Base-by-base conservation (phyloP, 1,139 yeast species). In the Saccharomyces hybrid region DNA sequence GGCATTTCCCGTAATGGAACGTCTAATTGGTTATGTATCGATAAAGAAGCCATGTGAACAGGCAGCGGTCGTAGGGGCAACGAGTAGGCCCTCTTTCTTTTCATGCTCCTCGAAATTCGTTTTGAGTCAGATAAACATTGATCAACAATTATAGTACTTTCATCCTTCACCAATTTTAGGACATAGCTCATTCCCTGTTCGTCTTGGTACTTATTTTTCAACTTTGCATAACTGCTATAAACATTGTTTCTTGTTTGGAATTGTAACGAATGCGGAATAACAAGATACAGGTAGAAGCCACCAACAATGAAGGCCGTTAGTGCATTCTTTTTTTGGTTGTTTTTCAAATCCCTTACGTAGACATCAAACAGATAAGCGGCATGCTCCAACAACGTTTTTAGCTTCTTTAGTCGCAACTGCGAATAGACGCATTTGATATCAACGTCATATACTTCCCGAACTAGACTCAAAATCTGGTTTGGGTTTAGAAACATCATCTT, bases 361-460 rank as follows among this genome's bases (percentile, higher is more conserved):
- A 38, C 7, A 1, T 71, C 74, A 27, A 68, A 61, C 19, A 66
- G 55, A 49, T 63, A 60, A 48, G 68, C 67, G 0, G 71, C 68
- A 42, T 63, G 64, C 48, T 71, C 74, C 25, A 71, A 56, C 49
- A 71, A 57, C 53, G 68, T 72, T 23, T 69, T 59, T 58, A 71
- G 57, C 55, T 67, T 70, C 48, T 66, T 62, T 28, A 71, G 57
- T 52, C 62, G 61, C 48, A 70, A 56, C 32, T 67, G 70, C 1
- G 66, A 65, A 42, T 58, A 56, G 16, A 59, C 55, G 19, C 63
- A 66, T 48, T 62, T 59, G 28, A 70, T 63, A 53, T 69, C 70
- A 38, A 66, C 65, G 11, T 61, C 58, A 58, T 68, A 70, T 2
- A 69, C 65, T 47, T 65, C 65, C 4, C 60, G 59, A 3, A 70